phyloP scores from a whole-genome alignment of 2,329 filamentous ascomycete genomes.

The Colletotrichum shisoi region DNA sequence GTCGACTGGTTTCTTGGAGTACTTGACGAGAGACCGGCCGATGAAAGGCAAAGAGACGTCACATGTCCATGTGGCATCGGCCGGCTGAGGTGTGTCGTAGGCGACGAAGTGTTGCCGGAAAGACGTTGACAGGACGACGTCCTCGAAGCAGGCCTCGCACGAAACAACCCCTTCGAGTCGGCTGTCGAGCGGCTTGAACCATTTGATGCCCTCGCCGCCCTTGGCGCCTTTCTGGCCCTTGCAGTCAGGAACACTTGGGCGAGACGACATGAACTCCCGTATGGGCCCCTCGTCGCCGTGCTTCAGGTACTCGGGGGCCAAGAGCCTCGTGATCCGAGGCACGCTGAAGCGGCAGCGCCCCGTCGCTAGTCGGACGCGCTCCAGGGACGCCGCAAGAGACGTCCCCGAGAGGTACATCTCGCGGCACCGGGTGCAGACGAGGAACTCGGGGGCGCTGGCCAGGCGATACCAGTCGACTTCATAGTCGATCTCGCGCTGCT shows the following conservation, averaged over 20 bases:
- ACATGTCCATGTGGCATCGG: conserved; percentile 47
- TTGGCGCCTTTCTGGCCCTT: conserved; percentile 41
- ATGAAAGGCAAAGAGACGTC: conserved; percentile 46
- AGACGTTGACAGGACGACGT: conserved; percentile 28
- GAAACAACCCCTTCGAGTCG: conserved; percentile 28
- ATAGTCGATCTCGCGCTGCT: conserved; percentile 44
- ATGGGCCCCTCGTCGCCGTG: conserved; percentile 43
- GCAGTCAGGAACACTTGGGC: conserved; percentile 44
- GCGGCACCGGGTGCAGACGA: conserved; percentile 55
- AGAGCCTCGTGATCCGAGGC: conserved; percentile 47
- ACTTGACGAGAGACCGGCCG: conserved; percentile 36
- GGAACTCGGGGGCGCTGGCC: conserved; percentile 44
- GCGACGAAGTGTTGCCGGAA: conserved; percentile 28
- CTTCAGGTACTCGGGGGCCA: conserved; percentile 48
- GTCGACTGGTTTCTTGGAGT: conserved; percentile 32
- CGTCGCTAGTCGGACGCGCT: conserved; percentile 40
- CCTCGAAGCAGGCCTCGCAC: conserved; percentile 39
- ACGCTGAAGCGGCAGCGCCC: conserved; percentile 46
- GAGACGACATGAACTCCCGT: conserved; percentile 45
- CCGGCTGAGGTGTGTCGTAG: conserved; percentile 41
- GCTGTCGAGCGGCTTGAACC: conserved; percentile 38
- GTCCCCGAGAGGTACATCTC: conserved; percentile 49
- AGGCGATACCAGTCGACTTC: conserved; percentile 47
- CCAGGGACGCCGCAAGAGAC: conserved; percentile 45
- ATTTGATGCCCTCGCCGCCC: conserved; percentile 45